Evolutionary conservation across 768 basidiomycete species (phyloP), one percentile per base, ranked within the genome.

Genomic region (Phanerochaete carnosa): DNA sequence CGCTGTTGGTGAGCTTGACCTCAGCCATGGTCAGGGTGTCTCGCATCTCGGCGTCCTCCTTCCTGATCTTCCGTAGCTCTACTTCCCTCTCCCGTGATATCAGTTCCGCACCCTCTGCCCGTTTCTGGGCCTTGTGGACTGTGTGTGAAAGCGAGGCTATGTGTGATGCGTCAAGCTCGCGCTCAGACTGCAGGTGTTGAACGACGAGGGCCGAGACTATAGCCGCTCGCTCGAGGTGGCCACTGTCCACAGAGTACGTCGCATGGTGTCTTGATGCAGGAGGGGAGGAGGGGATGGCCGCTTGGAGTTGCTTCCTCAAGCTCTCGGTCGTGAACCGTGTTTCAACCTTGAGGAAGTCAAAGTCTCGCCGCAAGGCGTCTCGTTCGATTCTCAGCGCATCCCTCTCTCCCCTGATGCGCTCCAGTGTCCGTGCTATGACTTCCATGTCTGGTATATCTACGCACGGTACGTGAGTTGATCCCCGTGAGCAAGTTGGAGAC

Each of bases 311-410:
- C 33, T 77, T 75, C 66, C 86, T 79, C 51, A 88, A 71, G 0
- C 84, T 80, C 61, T 90, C 81, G 16, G 85, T 79, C 2, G 83
- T 75, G 65, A 90, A 88, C 63, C 76, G 82, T 26, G 84, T 83
- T 72, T 93, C 90, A 2, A 79, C 76, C 63, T 88, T 80, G 57
- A 88, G 74, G 71, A 92, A 93, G 52, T 88, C 79, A 15, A 92
- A 72, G 57, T 87, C 80, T 6, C 85, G 80, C 54, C 80, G 80
- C 28, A 90, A 77, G 49, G 72, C 75, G 62, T 92, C 86, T 4
- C 90, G 79, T 65, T 92, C 89, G 3, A 71, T 70, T 4, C 90
- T 85, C 49, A 92, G 19, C 5, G 29, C 28, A 32, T 62, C 54
- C 30, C 62, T 29, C 29, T 62, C 62, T 12, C 45, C 30, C 28